Percentiles rank a stretch among this genome's conserved stretches.
Evolutionary conservation across 352 stramenopile genomes (phyloP).

Genomic region (Hyaloperonospora arabidopsidis): DNA sequence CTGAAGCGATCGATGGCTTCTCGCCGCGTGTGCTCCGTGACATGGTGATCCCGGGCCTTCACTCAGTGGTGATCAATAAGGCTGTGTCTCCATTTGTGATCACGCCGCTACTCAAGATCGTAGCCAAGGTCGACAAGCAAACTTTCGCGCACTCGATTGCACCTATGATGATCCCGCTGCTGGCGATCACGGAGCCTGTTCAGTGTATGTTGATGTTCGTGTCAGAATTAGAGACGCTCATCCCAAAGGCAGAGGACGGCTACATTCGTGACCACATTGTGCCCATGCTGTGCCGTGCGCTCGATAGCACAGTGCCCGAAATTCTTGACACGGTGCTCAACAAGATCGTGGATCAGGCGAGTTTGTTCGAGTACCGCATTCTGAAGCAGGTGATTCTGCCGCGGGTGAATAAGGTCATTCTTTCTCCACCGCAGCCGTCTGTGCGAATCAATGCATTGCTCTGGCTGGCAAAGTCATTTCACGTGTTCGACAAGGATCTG

Average conservation of each 20-base stretch:
- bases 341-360: constrained; percentile 83
- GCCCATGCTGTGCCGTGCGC: constrained; percentile 74
- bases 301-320: constrained; percentile 78
- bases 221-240: constrained; percentile 69
- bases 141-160: constrained; percentile 72
- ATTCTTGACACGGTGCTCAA: constrained; percentile 84
- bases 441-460: constrained; percentile 82
- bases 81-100: constrained; percentile 82
- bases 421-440: constrained; percentile 70
- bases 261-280: constrained; percentile 87
- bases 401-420: constrained; percentile 82
- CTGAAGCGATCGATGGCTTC: constrained; percentile 69
- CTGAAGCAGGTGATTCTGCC: constrained; percentile 83
- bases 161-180: constrained; percentile 72
- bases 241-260: constrained; percentile 79
- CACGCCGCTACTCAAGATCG: constrained; percentile 82
- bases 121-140: constrained; percentile 80
- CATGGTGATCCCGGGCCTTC: constrained; percentile 76
- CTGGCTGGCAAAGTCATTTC: constrained; percentile 82
- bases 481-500: constrained; percentile 85
- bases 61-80: constrained; percentile 81
- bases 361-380: constrained; percentile 84
- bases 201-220: constrained; percentile 89
- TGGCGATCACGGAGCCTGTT: constrained; percentile 78
- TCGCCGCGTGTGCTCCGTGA: constrained; percentile 71